These are phyloP conservation scores for Lumnitzera racemosa DNA, from an alignment of 345 rosid genomes.

Conservation along the genomic window DNA sequence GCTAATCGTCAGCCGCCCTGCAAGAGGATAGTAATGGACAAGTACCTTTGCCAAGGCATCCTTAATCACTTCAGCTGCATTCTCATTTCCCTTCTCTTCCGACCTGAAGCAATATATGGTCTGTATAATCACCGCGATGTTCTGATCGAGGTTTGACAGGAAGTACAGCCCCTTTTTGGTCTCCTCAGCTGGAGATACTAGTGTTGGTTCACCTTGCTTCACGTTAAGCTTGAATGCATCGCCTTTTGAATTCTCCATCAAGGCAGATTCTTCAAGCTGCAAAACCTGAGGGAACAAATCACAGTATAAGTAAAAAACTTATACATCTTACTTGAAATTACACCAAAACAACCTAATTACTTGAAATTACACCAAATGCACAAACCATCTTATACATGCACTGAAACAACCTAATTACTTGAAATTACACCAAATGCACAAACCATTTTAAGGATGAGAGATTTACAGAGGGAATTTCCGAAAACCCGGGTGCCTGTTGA, in stretches of 20 bases:
- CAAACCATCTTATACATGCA: too few relatives aligned
- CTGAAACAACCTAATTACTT: too few relatives aligned
- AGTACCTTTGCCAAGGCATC: constrained; percentile 69
- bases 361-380: too few relatives aligned
- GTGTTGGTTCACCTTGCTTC: constrained; percentile 43
- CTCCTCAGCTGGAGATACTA: constrained; percentile 59
- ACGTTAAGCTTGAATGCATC: constrained; percentile 36
- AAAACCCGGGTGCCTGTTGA: too few relatives aligned
- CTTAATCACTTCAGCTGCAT: constrained; percentile 52
- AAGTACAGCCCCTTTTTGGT: constrained; percentile 72
- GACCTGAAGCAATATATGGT: constrained; percentile 84
- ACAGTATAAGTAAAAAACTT: not conserved
- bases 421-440: too few relatives aligned
- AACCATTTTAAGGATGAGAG: too few relatives aligned
- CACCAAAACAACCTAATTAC: too few relatives aligned
- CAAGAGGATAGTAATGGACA: constrained; percentile 75
- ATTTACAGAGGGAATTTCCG: too few relatives aligned
- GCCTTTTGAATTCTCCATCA: constrained; percentile 47
- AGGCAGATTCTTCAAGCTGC: constrained; percentile 24
- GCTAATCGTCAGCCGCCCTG: constrained; percentile 71
- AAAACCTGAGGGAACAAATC: constrained; percentile 28
- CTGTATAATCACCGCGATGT: constrained; percentile 68
- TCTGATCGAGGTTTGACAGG: constrained; percentile 89
- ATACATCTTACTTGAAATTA: too few relatives aligned
- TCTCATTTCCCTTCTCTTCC: constrained; percentile 49